phyloP scores from a whole-genome alignment of 2,329 filamentous ascomycete species.

The Cytospora leucostoma region DNA sequence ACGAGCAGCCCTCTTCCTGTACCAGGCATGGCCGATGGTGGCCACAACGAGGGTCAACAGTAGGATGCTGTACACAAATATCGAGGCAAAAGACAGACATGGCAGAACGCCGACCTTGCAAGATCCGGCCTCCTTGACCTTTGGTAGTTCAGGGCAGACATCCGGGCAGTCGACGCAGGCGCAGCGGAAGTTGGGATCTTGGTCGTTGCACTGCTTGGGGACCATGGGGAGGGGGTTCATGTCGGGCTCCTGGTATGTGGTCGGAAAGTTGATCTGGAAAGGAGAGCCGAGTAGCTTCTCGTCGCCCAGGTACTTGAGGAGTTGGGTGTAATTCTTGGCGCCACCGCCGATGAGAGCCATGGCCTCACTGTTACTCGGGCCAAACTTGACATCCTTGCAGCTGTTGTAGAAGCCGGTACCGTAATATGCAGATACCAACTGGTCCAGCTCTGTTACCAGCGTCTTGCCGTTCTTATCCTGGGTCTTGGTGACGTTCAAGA shows the following conservation, averaged over 20 bases:
- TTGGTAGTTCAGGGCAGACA: constrained; percentile 80
- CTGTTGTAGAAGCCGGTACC: constrained; percentile 90
- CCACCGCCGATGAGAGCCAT: constrained; percentile 97
- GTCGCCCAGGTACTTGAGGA: constrained; percentile 90
- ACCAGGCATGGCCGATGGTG: constrained; percentile 73
- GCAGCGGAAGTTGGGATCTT: constrained; percentile 82
- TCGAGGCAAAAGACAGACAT: constrained; percentile 89
- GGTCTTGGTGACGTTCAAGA: constrained; percentile 86
- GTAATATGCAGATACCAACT: constrained; percentile 81
- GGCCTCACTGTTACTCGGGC: constrained; percentile 86
- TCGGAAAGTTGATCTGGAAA: constrained; percentile 95
- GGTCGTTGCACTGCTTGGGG: constrained; percentile 86
- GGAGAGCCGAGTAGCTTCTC: constrained; percentile 90
- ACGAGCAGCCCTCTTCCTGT: constrained; percentile 69
- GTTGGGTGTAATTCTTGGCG: constrained; percentile 82
- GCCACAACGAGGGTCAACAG: constrained; percentile 67
- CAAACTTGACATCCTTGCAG: constrained; percentile 99
- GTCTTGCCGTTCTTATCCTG: constrained; percentile 59
- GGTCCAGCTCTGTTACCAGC: constrained; percentile 86
- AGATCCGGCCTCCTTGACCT: constrained; percentile 66
- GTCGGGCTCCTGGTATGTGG: constrained; percentile 59
- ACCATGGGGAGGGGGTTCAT: constrained; percentile 73
- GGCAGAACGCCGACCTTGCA: constrained; percentile 88
- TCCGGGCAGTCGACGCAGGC: constrained; percentile 90
- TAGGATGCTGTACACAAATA: constrained; percentile 79